Evolutionary conservation across 257 asterid species (phyloP).

Genomic region (Henckelia pumila): DNA sequence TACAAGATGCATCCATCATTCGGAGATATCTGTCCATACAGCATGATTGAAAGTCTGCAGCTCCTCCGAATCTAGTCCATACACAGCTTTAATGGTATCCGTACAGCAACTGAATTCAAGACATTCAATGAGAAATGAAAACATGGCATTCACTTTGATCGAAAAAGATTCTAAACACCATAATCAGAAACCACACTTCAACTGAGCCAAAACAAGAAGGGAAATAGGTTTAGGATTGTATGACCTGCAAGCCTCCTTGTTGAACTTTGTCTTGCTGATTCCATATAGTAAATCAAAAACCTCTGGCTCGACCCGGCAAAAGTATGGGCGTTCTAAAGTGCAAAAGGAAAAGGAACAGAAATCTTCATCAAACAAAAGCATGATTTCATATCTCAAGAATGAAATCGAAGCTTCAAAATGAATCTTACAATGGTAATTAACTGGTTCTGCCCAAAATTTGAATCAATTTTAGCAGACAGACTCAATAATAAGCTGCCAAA

Average conservation of each 20-base stretch:
- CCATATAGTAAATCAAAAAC: constrained; percentile 62
- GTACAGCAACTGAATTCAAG: constrained; percentile 57
- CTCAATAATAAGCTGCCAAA: not conserved
- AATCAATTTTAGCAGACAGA: no score
- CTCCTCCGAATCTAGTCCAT: constrained; percentile 68
- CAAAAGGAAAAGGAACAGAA: not conserved
- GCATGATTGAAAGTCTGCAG: no score
- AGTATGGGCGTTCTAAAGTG: constrained; percentile 67
- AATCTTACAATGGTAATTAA: not conserved
- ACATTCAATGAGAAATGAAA: not conserved
- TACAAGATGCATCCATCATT: constrained; percentile 28
- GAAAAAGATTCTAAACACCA: no score
- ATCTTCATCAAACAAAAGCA: constrained; percentile 14
- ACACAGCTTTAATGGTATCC: constrained; percentile 78
- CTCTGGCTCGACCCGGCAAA: constrained; percentile 87
- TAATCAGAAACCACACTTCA: no score
- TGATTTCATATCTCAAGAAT: constrained; percentile 11
- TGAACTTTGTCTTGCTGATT: constrained; percentile 70
- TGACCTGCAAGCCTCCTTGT: constrained; percentile 97
- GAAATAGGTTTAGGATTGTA: constrained; percentile 4
- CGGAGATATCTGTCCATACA: constrained; percentile 40
- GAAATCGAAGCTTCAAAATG: not conserved
- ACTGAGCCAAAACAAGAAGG: no score
- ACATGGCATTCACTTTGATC: not conserved
- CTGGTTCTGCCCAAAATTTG: not conserved